Conservation (phyloP, 73 alveolate species). For the Uronychia binucleata region DNA sequence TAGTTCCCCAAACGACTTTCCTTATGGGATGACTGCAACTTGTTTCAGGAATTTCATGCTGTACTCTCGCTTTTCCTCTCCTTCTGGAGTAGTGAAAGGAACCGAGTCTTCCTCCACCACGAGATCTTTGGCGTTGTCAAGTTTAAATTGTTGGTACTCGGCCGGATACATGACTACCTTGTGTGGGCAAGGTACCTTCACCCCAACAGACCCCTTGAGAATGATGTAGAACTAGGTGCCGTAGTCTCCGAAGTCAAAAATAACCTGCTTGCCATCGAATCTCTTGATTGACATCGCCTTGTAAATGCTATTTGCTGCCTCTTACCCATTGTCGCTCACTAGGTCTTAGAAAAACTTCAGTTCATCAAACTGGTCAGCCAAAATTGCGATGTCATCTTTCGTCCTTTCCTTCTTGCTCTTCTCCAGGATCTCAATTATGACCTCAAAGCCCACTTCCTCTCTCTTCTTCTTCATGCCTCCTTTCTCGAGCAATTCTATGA, state of each 20-base stretch:
- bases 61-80: slow-evolving; percentile 26
- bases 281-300: not conserved
- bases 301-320: not conserved
- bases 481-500: no score
- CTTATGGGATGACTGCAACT: slow-evolving; percentile 29
- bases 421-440: not conserved
- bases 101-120: slow-evolving; percentile 21
- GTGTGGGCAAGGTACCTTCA: slow-evolving; percentile 48
- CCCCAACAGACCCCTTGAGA: slow-evolving; percentile 63
- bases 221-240: slow-evolving; percentile 64
- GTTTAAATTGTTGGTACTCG: slow-evolving; percentile 9
- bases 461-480: not conserved
- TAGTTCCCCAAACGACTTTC: slow-evolving; percentile 55
- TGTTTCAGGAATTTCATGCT: slow-evolving; percentile 24
- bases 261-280: not conserved
- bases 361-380: not conserved
- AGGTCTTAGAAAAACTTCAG: not conserved
- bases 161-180: slow-evolving; percentile 8
- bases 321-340: slow-evolving; percentile 12
- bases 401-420: not conserved
- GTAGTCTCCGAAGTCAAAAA: slow-evolving; percentile 44
- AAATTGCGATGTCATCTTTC: not conserved
- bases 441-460: not conserved
- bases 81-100: not conserved
- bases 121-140: slow-evolving; percentile 9